These are phyloP conservation scores for Clarireedia monteithiana DNA, from an alignment of 2,329 filamentous ascomycete species.

Conservation along the genomic window DNA sequence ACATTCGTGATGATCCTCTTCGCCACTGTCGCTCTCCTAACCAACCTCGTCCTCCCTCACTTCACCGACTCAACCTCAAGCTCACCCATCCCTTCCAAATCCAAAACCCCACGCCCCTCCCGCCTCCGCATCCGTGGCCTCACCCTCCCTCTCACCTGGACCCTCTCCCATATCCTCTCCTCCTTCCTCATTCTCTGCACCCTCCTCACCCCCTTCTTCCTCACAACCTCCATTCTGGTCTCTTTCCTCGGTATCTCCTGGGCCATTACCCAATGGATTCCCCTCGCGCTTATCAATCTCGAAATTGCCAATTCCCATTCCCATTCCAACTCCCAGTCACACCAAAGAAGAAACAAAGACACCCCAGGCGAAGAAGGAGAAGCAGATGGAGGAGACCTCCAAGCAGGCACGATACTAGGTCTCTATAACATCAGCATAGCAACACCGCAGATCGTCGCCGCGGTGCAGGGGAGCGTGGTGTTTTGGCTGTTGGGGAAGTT, in stretches of 20 bases:
- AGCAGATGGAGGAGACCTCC: background rate
- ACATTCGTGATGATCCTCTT: constrained; percentile 8
- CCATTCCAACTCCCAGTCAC: background rate
- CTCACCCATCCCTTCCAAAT: background rate
- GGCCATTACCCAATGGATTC: constrained; percentile 8
- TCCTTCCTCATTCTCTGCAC: constrained; percentile 2
- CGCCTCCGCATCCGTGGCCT: background rate
- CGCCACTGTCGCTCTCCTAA: constrained; percentile 1
- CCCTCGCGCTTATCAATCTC: constrained; percentile 5
- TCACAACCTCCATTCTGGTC: background rate
- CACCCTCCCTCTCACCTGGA: constrained; percentile 5
- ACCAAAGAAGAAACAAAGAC: background rate
- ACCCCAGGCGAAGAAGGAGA: background rate
- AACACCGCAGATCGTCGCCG: constrained; percentile 7
- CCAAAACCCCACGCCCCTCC: background rate
- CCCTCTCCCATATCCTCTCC: constrained; percentile 2
- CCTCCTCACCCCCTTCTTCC: background rate
- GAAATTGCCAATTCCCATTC: constrained; percentile 3
- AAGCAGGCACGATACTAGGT: constrained; percentile 8
- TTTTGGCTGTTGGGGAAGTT: constrained; percentile 1
- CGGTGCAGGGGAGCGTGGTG: background rate
- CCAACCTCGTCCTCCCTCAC: constrained; percentile 2
- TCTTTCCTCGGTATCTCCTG: constrained; percentile 7
- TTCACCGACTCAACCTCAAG: background rate
- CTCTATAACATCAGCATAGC: constrained; percentile 11